Base-by-base conservation (phyloP, 805 yeast genomes). In the Wickerhamiella spandovensis region DNA sequence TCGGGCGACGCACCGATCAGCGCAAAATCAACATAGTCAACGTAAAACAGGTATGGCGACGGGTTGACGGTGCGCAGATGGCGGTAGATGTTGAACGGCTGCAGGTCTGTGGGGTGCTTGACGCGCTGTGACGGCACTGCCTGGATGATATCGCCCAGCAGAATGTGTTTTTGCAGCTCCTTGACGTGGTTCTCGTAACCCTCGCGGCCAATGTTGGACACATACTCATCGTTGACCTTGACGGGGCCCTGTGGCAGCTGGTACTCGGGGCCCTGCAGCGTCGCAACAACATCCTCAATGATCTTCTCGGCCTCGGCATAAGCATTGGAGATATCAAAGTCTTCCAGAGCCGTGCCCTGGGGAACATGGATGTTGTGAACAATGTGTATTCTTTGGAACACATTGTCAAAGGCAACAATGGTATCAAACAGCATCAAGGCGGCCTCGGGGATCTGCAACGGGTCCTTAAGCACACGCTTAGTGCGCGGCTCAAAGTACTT, bases 1-100 rank as follows among this genome's bases (percentile, higher is more conserved):
- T 92, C 98, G 1, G 99, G 99, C 12, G 96, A 87, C 0, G 99
- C 99, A 46, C 99, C 98, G 50, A 92, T 90, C 46, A 92, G 76
- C 66, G 89, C 96, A 72, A 90, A 92, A 58, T 87, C 96, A 52
- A 84, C 64, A 61, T 85, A 83, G 64, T 92, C 97, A 56, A 92
- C 81, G 67, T 88, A 92, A 65, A 92, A 92, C 74, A 92, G 75
- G 66, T 92, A 92, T 24, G 99, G 99, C 1, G 97, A 87, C 10
- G 99, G 98, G 67, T 92, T 92, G 46, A 92, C 97, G 0, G 95
- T 84, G 64, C 98, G 77, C 60, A 92, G 74, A 63, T 90, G 97
- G 58, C 95, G 82, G 69, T 90, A 92, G 45, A 92, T 84, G 68
- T 92, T 92, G 75, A 92, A 92, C 1, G 99, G 97, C 65, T 92